These are phyloP conservation scores for Lithospermum erythrorhizon DNA, from an alignment of 257 asterid species.

Conservation along the genomic window DNA sequence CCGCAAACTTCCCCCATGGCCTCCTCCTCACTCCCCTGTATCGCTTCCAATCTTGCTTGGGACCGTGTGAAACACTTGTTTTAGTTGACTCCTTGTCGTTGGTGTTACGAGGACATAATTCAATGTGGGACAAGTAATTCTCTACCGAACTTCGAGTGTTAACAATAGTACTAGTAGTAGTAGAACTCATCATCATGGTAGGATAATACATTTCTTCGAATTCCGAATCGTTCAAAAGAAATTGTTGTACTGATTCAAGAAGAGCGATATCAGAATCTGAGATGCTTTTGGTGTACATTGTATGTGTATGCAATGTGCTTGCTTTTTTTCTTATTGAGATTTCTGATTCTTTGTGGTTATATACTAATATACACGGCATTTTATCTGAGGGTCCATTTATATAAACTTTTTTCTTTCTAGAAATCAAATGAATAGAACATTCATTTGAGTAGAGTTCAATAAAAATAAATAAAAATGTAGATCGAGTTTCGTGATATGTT, in stretches of 20 bases:
- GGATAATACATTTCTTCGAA: constrained; percentile 10
- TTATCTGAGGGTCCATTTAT: too few relatives aligned
- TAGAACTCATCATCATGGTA: neutral
- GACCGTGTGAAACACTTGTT: neutral
- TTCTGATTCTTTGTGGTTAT: too few relatives aligned
- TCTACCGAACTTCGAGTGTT: too few relatives aligned
- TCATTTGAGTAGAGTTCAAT: too few relatives aligned
- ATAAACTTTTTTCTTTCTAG: too few relatives aligned
- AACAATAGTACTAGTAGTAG: neutral
- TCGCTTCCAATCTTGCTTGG: constrained; percentile 13
- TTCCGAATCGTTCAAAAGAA: constrained; percentile 9
- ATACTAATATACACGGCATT: too few relatives aligned
- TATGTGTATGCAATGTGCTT: neutral
- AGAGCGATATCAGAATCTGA: constrained; percentile 6
- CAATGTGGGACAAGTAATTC: too few relatives aligned
- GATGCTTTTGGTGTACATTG: neutral
- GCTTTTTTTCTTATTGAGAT: too few relatives aligned
- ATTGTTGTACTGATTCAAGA: neutral
- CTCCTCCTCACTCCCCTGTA: constrained; percentile 29
- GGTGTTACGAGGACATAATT: too few relatives aligned
- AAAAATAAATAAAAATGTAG: too few relatives aligned
- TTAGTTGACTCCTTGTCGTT: neutral
- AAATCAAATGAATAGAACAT: too few relatives aligned
- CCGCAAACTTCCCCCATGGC: constrained; percentile 33
- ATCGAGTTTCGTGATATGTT: too few relatives aligned